Conservation (phyloP, 78 protist species). For the Dictyostelium brefeldianum region DNA sequence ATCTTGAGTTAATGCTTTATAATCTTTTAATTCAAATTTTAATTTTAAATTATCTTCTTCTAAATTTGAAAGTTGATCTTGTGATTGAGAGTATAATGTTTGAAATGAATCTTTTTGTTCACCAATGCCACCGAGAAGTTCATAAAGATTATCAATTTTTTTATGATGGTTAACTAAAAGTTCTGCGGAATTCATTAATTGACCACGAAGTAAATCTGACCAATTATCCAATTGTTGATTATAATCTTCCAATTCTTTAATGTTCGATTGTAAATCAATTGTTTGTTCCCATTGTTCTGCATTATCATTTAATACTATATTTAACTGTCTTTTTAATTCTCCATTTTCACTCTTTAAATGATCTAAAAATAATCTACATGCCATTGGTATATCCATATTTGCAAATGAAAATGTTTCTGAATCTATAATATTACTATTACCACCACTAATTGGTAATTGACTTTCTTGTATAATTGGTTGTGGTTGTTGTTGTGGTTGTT, state of each 20-base stretch:
- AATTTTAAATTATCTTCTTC: background rate
- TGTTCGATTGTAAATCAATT: background rate
- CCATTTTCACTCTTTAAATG: slow-evolving; percentile 43
- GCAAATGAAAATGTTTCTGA: slow-evolving; percentile 13
- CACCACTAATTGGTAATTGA: background rate
- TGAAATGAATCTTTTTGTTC: slow-evolving; percentile 42
- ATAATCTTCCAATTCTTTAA: slow-evolving; percentile 20
- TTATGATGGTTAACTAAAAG: slow-evolving; percentile 29
- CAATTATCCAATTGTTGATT: slow-evolving; percentile 7
- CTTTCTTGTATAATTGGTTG: background rate
- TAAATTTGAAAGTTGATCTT: slow-evolving; percentile 1
- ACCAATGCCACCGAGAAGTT: background rate
- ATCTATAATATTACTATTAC: background rate
- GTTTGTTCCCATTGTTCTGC: slow-evolving; percentile 47
- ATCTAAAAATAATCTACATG: slow-evolving; percentile 36
- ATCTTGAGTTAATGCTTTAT: background rate
- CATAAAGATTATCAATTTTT: slow-evolving; percentile 31
- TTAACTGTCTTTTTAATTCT: slow-evolving; percentile 38
- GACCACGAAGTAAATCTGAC: background rate
- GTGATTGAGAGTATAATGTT: slow-evolving; percentile 19
- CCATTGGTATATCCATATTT: slow-evolving; percentile 17
- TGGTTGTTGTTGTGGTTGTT: background rate
- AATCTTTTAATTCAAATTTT: slow-evolving; percentile 11
- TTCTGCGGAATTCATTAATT: slow-evolving; percentile 29
- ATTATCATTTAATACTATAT: slow-evolving; percentile 49